Conservation (phyloP, 2,329 filamentous ascomycete species). For the Lithohypha guttulata region DNA sequence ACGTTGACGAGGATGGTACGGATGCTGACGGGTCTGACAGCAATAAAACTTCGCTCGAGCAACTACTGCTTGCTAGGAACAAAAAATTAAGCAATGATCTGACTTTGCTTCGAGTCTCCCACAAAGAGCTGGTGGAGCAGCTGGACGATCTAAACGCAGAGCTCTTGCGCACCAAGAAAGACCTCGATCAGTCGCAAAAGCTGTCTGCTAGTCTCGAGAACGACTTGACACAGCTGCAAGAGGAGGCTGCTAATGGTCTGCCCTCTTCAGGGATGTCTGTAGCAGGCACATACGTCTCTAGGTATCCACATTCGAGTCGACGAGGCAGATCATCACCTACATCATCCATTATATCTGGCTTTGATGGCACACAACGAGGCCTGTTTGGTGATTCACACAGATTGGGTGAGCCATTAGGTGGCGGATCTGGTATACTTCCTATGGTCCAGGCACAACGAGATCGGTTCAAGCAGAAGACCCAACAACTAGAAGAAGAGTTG, state of each 20-base stretch:
- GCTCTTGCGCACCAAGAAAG: constrained; percentile 68
- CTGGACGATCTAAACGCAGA: constrained; percentile 75
- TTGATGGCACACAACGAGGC: constrained; percentile 54
- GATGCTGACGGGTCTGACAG: constrained; percentile 45
- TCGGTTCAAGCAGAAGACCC: constrained; percentile 93
- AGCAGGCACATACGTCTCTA: constrained; percentile 77
- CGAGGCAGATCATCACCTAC: constrained; percentile 72
- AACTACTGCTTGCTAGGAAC: constrained; percentile 81
- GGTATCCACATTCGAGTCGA: constrained; percentile 56
- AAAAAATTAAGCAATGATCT: constrained; percentile 94
- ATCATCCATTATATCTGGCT: constrained; percentile 96
- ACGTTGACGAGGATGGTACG: constrained; percentile 31
- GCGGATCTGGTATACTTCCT: constrained; percentile 79
- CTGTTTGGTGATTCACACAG: constrained; percentile 45
- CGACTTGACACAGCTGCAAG: constrained; percentile 77
- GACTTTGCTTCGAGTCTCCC: constrained; percentile 82
- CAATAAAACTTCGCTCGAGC: constrained; percentile 75
- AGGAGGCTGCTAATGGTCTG: constrained; percentile 71
- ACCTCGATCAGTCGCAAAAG: constrained; percentile 72
- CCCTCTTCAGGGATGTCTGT: constrained; percentile 80
- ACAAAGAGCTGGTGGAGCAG: constrained; percentile 76
- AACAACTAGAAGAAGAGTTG: constrained; percentile 79
- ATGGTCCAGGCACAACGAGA: constrained; percentile 98
- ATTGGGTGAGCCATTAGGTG: constrained; percentile 57
- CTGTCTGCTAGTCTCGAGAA: constrained; percentile 85